phyloP scores from a whole-genome alignment of 1,139 yeast genomes.

The Candida sp. region DNA sequence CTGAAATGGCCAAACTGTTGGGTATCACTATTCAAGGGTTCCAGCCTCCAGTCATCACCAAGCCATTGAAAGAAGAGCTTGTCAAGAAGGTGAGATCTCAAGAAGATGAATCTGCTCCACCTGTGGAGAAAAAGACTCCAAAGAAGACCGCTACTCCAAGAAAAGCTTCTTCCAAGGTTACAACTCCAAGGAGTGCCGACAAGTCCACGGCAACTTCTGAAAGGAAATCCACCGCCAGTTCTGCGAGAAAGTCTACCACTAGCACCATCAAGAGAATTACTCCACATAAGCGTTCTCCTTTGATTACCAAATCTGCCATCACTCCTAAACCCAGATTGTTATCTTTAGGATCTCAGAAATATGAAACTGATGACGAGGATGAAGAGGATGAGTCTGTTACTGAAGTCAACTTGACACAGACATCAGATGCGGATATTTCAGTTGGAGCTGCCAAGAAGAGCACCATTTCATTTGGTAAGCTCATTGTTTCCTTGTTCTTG shows the following conservation, averaged over 20 bases:
- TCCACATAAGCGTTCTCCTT: constrained; percentile 7
- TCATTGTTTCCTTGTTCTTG: constrained; percentile 19
- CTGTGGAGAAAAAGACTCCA: background rate
- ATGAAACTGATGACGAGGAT: constrained; percentile 15
- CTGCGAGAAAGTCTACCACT: background rate
- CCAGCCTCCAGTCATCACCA: constrained; percentile 14
- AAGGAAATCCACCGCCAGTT: background rate
- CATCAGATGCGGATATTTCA: constrained; percentile 4
- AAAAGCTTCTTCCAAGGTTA: background rate
- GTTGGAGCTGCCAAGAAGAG: background rate
- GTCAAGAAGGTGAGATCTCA: background rate
- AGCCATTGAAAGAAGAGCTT: constrained; percentile 4
- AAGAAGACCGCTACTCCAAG: background rate
- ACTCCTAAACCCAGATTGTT: constrained; percentile 24
- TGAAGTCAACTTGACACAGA: constrained; percentile 7
- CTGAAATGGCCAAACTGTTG: constrained; percentile 27
- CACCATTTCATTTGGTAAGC: constrained; percentile 7
- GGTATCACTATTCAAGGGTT: constrained; percentile 32
- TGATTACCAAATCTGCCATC: constrained; percentile 10
- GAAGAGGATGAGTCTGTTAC: constrained; percentile 11
- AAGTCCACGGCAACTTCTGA: constrained; percentile 4
- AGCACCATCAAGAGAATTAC: constrained; percentile 1
- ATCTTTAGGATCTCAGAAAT: constrained; percentile 16
- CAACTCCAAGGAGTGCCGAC: constrained; percentile 1
- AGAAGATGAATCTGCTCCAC: constrained; percentile 1